These are phyloP conservation scores for Chaetomidium leptoderma DNA, from an alignment of 495 filamentous ascomycete genomes.

Conservation along the genomic window DNA sequence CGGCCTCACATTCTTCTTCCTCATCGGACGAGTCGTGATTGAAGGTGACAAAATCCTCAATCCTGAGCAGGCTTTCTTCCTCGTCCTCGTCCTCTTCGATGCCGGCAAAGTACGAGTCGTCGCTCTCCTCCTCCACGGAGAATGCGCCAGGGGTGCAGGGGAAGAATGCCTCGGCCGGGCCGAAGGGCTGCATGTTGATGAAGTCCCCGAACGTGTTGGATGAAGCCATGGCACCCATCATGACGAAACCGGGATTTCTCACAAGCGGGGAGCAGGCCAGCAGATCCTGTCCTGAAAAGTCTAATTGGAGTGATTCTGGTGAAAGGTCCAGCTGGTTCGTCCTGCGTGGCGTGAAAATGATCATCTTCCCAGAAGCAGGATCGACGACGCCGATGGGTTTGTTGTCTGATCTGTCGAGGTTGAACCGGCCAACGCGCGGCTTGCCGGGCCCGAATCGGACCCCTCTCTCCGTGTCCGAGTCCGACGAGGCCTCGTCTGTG, in stretches of 20 bases:
- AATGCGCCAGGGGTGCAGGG: constrained; percentile 56
- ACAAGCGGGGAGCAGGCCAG: constrained; percentile 57
- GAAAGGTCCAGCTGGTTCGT: constrained; percentile 41
- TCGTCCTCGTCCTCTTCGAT: constrained; percentile 54
- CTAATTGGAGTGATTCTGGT: constrained; percentile 43
- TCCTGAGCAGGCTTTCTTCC: constrained; percentile 58
- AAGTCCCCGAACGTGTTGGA: constrained; percentile 53
- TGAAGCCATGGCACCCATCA: constrained; percentile 65
- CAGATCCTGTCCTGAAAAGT: constrained; percentile 44
- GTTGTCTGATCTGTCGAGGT: constrained; percentile 50
- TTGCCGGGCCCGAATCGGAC: constrained; percentile 37
- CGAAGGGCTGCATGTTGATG: constrained; percentile 59
- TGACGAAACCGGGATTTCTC: constrained; percentile 64
- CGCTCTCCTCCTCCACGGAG: constrained; percentile 30
- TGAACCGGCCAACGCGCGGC: constrained; percentile 53
- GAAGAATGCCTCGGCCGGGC: constrained; percentile 74
- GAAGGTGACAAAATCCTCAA: constrained; percentile 72
- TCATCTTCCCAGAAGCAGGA: constrained; percentile 63
- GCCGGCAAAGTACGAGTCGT: constrained; percentile 37
- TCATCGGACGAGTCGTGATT: constrained; percentile 56
- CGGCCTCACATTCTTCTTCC: constrained; percentile 40
- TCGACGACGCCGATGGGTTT: constrained; percentile 73
- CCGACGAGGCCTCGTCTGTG: constrained; percentile 37
- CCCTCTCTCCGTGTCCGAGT: constrained; percentile 42
- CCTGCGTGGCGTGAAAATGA: constrained; percentile 54